Conservation (phyloP, 441 rosid genomes). For the Adansonia grandidieri region DNA sequence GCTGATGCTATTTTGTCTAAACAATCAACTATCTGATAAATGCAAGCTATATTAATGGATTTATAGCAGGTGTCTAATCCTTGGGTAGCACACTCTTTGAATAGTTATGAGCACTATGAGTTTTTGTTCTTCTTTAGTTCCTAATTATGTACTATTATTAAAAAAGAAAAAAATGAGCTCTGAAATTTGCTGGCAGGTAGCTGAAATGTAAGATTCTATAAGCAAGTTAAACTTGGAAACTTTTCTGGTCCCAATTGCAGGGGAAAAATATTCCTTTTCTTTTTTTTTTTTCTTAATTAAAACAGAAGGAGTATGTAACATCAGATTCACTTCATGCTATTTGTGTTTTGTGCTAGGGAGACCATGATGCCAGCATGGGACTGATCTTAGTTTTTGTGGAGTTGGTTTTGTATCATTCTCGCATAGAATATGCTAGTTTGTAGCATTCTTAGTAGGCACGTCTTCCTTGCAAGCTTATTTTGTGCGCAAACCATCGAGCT, state of each 20-base stretch:
- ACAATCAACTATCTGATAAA: not conserved
- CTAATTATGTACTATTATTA: not conserved
- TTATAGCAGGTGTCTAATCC: not conserved
- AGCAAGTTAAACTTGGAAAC: not conserved
- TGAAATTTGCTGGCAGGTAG: not conserved
- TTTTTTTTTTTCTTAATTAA: not conserved
- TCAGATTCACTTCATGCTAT: not conserved
- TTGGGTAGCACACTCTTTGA: not conserved
- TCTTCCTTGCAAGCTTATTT: not conserved
- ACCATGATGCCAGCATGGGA: not conserved
- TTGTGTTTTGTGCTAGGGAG: not conserved
- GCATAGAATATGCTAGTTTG: not conserved
- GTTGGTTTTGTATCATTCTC: not conserved
- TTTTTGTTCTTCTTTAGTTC: conserved; percentile 14
- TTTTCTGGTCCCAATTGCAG: not conserved
- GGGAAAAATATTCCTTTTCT: not conserved
- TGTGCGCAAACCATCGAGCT: not conserved
- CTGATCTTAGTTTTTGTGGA: not conserved
- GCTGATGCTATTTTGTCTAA: not conserved
- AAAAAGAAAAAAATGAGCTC: not conserved
- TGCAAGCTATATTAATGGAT: not conserved
- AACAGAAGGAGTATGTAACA: not conserved
- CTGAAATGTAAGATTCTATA: not conserved
- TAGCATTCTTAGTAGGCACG: not conserved
- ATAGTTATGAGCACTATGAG: not conserved